A percentile compares a stretch with the other conserved stretches of the same genome.
phyloP scores from a whole-genome alignment of 2,329 filamentous ascomycete species.

The Herpotrichia juniperi region DNA sequence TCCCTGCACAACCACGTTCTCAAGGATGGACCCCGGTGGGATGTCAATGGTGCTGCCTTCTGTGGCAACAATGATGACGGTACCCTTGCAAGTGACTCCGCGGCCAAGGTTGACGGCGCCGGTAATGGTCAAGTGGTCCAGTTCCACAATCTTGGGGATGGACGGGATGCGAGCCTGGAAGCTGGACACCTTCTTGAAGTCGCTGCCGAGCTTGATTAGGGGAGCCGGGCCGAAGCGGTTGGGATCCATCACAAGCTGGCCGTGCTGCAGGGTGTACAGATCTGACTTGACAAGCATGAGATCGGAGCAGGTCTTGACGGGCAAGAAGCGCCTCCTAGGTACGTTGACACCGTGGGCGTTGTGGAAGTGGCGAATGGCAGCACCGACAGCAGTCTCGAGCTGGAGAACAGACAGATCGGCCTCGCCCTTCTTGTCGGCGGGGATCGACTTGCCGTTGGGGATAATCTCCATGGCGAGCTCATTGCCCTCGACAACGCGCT shows the following conservation, averaged over 20 bases:
- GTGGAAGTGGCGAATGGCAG: conserved; percentile 97
- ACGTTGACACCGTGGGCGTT: conserved; percentile 99
- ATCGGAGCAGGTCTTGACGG: conserved; percentile 99
- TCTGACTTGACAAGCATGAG: conserved; percentile 99
- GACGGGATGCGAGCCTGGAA: conserved; percentile 87
- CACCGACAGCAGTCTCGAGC: conserved; percentile 97
- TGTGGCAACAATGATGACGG: conserved; percentile 97
- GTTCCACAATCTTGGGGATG: conserved; percentile 89
- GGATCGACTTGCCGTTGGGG: conserved; percentile 97
- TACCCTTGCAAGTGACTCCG: conserved; percentile 95
- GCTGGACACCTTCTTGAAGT: conserved; percentile 99
- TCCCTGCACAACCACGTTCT: conserved; percentile 99
- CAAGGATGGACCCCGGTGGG: conserved; percentile 92
- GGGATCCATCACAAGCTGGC: conserved; percentile 95
- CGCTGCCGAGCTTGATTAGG: conserved; percentile 96
- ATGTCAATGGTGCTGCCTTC: conserved; percentile 98
- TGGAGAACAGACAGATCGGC: conserved; percentile 97
- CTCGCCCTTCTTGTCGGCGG: conserved; percentile 99
- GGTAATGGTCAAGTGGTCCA: conserved; percentile 95
- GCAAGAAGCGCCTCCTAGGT: conserved; percentile 94
- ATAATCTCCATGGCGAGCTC: conserved; percentile 99
- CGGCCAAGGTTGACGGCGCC: conserved; percentile 96
- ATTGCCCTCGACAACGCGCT: conserved; percentile 97
- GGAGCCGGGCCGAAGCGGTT: conserved; percentile 96
- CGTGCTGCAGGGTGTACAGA: conserved; percentile 97